phyloP scores from a whole-genome alignment of 148 eudicot genomes.

The Heliosperma pusillum region DNA sequence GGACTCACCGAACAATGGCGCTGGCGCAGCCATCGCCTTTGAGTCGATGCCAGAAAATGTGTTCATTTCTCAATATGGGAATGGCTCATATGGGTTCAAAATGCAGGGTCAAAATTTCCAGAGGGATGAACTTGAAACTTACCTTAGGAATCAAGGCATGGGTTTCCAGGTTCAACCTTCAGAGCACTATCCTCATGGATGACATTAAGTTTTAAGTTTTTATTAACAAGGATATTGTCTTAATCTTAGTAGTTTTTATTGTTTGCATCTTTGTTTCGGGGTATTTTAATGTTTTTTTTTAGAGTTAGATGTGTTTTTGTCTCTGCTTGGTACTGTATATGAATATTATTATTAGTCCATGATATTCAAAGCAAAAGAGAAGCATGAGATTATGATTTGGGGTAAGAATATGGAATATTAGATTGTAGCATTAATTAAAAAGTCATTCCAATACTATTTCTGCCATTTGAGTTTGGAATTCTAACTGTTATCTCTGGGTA shows the following conservation, averaged over 20 bases:
- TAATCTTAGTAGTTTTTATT: constrained; percentile 36
- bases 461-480: background rate
- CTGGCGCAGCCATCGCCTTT: constrained; percentile 37
- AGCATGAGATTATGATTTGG: constrained; percentile 27
- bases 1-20: constrained; percentile 45
- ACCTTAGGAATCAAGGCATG: constrained; percentile 40
- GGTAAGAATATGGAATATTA: constrained; percentile 12
- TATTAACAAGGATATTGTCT: constrained; percentile 31
- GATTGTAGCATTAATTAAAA: constrained; percentile 25
- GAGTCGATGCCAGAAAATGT: constrained; percentile 36
- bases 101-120: constrained; percentile 44
- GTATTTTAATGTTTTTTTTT: constrained; percentile 19
- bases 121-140: constrained; percentile 36
- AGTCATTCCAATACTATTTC: constrained; percentile 21
- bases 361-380: constrained; percentile 26
- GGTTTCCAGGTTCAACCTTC: constrained; percentile 59
- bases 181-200: constrained; percentile 56
- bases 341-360: constrained; percentile 40
- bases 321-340: constrained; percentile 29
- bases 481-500: background rate
- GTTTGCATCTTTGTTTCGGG: constrained; percentile 30
- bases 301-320: constrained; percentile 31
- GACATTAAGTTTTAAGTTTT: constrained; percentile 24
- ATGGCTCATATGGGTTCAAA: constrained; percentile 42
- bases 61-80: constrained; percentile 43